Percentiles rank a stretch among this genome's conserved stretches.
phyloP scores from a whole-genome alignment of 805 yeast genomes.

The Wickerhamomyces bovis region DNA sequence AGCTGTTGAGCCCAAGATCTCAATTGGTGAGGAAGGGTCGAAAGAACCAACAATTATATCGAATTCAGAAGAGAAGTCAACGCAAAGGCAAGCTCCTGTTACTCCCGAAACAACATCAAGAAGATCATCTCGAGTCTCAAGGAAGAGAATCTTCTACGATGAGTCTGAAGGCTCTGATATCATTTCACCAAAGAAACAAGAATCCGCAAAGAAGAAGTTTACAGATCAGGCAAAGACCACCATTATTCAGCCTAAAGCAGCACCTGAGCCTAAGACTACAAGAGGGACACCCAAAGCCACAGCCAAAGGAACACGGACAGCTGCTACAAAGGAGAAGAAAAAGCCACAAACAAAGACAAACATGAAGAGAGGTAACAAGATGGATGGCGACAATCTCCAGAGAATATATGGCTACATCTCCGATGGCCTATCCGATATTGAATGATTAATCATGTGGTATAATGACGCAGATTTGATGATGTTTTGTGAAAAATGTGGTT shows the following conservation, averaged over 20 bases:
- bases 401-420: neutral
- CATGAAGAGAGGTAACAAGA: too few species aligned
- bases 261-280: neutral
- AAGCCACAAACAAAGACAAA: too few species aligned
- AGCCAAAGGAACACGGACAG: neutral
- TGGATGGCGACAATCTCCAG: neutral
- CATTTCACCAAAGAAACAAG: neutral
- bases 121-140: neutral
- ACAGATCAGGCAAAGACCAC: neutral
- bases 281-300: neutral
- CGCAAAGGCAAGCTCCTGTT: too few species aligned
- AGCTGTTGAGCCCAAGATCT: neutral
- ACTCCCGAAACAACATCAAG: neutral
- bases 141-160: neutral
- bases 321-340: neutral
- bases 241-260: neutral
- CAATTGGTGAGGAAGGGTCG: neutral
- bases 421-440: neutral
- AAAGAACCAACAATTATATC: too few species aligned
- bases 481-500: neutral
- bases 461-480: too few species aligned
- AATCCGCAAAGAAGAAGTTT: neutral
- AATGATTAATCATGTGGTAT: neutral
- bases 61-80: neutral
- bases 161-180: neutral